phyloP scores from a whole-genome alignment of 805 yeast species.

The Spathaspora boniae region DNA sequence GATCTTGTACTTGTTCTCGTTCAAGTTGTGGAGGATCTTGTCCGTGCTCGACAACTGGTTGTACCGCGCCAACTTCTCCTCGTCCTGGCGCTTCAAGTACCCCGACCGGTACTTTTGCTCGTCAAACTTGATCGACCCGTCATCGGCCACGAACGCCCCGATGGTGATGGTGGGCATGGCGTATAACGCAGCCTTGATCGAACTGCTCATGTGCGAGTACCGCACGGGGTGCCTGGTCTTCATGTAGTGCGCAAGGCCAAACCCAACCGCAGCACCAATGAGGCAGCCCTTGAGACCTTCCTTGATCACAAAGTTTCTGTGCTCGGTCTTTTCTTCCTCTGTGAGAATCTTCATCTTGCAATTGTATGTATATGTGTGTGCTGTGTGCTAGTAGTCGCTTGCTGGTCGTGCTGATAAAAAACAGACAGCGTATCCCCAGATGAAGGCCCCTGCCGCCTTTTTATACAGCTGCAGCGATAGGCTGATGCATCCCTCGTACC shows the following conservation, averaged over 20 bases:
- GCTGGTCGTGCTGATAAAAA: no score
- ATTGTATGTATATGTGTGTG: no score
- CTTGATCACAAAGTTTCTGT: slow-evolving; percentile 50
- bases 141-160: slow-evolving; percentile 66
- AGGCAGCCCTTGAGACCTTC: slow-evolving; percentile 64
- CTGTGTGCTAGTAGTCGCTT: no score
- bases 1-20: slow-evolving; percentile 60
- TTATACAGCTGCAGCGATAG: no score
- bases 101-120: slow-evolving; percentile 53
- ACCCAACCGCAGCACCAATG: slow-evolving; percentile 56
- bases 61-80: slow-evolving; percentile 53
- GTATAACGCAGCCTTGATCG: slow-evolving; percentile 58
- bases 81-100: slow-evolving; percentile 33
- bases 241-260: slow-evolving; percentile 45
- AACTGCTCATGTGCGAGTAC: slow-evolving; percentile 35
- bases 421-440: no score
- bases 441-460: no score
- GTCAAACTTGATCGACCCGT: slow-evolving; percentile 66
- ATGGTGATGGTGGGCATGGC: slow-evolving; percentile 64
- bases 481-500: no score
- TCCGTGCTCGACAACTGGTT: slow-evolving; percentile 45
- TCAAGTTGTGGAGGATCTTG: slow-evolving; percentile 45
- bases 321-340: slow-evolving; percentile 64
- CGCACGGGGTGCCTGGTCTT: slow-evolving; percentile 39
- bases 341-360: slow-evolving; percentile 65